Conservation (phyloP, 352 stramenopile species). For the Pythium guiyangense region DNA sequence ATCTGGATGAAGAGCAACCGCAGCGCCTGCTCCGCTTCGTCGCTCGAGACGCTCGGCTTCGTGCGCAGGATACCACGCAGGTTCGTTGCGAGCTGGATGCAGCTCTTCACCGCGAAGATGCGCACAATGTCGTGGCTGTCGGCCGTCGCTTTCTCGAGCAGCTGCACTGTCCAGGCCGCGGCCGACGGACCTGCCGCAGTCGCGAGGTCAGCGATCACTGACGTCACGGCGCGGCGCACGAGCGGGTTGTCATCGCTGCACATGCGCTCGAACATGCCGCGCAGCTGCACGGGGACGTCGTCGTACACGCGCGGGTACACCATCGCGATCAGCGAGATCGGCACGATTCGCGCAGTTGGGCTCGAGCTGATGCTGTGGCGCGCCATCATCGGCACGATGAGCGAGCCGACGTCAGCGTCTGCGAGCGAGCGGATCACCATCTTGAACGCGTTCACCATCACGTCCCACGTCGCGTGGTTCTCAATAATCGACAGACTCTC, state of each 20-base stretch:
- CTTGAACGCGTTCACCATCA: slow-evolving; percentile 83
- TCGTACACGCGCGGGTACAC: slow-evolving; percentile 66
- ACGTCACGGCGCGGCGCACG: slow-evolving; percentile 76
- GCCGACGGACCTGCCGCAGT: slow-evolving; percentile 40
- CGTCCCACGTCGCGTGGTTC: slow-evolving; percentile 86
- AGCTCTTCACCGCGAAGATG: slow-evolving; percentile 84
- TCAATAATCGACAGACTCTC: slow-evolving; percentile 88
- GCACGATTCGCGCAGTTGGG: slow-evolving; percentile 78
- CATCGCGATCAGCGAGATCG: slow-evolving; percentile 69
- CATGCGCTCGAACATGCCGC: slow-evolving; percentile 86
- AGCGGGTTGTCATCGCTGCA: slow-evolving; percentile 84
- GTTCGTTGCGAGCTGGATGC: slow-evolving; percentile 63
- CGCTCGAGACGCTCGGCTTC: slow-evolving; percentile 17
- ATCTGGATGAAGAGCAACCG: slow-evolving; percentile 78
- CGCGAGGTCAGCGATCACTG: slow-evolving; percentile 77
- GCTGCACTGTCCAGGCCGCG: slow-evolving; percentile 65
- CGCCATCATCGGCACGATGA: slow-evolving; percentile 78
- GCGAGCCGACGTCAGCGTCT: slow-evolving; percentile 46
- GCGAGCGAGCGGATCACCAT: slow-evolving; percentile 62
- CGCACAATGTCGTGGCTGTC: slow-evolving; percentile 87
- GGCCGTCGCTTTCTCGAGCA: slow-evolving; percentile 75
- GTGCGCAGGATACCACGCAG: slow-evolving; percentile 40
- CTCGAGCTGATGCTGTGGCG: slow-evolving; percentile 81
- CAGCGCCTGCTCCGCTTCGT: slow-evolving; percentile 44
- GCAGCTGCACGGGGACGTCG: slow-evolving; percentile 76